A percentile compares a stretch with the other conserved stretches of the same genome.
Evolutionary conservation across 2,329 filamentous ascomycete genomes (phyloP).

Genomic region (Coleophoma eucalyptorum): DNA sequence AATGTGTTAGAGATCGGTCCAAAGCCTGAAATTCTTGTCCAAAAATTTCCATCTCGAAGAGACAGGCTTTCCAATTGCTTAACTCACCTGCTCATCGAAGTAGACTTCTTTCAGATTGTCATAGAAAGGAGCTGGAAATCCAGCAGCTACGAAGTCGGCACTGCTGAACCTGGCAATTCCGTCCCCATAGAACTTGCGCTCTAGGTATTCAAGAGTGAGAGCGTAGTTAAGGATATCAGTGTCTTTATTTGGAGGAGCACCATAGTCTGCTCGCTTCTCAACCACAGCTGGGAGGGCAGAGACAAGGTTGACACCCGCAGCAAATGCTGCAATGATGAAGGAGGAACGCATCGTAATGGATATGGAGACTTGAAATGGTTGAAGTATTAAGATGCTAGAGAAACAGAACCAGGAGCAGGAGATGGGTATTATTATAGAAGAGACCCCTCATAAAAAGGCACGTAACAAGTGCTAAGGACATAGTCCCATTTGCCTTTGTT

Average conservation of each 20-base stretch:
- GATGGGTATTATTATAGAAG: background rate
- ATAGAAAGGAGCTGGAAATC: slow-evolving; percentile 49
- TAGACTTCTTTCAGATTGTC: slow-evolving; percentile 51
- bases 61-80: slow-evolving; percentile 25
- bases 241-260: slow-evolving; percentile 14
- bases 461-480: no score
- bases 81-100: slow-evolving; percentile 51
- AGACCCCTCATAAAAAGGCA: background rate
- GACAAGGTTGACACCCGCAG: slow-evolving; percentile 9
- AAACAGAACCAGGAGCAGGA: background rate
- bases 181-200: slow-evolving; percentile 59
- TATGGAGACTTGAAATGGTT: no score
- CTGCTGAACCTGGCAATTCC: slow-evolving; percentile 54
- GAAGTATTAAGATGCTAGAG: background rate
- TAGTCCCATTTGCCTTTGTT: no score
- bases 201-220: slow-evolving; percentile 50
- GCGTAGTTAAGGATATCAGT: slow-evolving; percentile 41
- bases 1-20: slow-evolving; percentile 52
- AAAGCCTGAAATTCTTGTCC: slow-evolving; percentile 31
- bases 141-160: slow-evolving; percentile 46
- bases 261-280: slow-evolving; percentile 5
- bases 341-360: slow-evolving; percentile 16
- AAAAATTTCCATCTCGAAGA: no score
- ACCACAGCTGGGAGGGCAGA: slow-evolving; percentile 8
- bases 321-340: slow-evolving; percentile 8